These are phyloP conservation scores for Kuraishia hungarica DNA, from an alignment of 805 yeast genomes.

Conservation along the genomic window DNA sequence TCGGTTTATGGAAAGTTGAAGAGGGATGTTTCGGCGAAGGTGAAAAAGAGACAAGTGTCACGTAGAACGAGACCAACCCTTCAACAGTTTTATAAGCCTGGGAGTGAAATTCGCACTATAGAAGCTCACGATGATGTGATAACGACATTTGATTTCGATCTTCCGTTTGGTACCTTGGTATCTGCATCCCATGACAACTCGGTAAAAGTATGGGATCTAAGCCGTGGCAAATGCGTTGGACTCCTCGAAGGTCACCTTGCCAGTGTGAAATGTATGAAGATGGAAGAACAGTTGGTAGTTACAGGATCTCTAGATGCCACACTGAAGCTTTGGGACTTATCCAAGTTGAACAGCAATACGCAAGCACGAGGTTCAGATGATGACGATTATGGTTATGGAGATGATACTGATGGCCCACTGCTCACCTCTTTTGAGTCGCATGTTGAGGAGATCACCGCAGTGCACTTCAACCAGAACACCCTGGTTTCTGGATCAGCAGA, in stretches of 20 bases:
- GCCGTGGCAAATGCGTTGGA: conserved; percentile 41
- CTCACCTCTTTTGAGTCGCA: conserved; percentile 53
- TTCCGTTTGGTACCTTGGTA: conserved; percentile 69
- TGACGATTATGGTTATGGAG: conserved; percentile 10
- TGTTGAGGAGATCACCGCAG: conserved; percentile 56
- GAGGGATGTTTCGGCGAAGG: conserved; percentile 19
- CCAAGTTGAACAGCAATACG: conserved; percentile 14
- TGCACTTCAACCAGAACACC: conserved; percentile 43
- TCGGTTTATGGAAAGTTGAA: conserved; percentile 36
- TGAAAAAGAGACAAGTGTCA: conserved; percentile 10
- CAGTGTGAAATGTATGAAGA: conserved; percentile 49
- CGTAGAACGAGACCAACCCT: conserved; percentile 53
- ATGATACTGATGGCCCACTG: conserved; percentile 21
- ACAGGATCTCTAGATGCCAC: conserved; percentile 60
- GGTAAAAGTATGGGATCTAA: conserved; percentile 78
- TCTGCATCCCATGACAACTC: conserved; percentile 73
- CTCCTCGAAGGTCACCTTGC: conserved; percentile 53
- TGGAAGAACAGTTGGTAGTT: conserved; percentile 39
- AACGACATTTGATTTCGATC: conserved; percentile 57
- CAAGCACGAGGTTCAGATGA: conserved; percentile 4
- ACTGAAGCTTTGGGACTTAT: conserved; percentile 51
- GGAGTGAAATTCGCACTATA: conserved; percentile 41
- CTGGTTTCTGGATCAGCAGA: conserved; percentile 66
- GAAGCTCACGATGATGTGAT: conserved; percentile 46
- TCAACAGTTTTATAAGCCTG: conserved; percentile 56